Base-by-base conservation (phyloP, 2,329 filamentous ascomycete species). In the Pyrenophora tritici-repentis region DNA sequence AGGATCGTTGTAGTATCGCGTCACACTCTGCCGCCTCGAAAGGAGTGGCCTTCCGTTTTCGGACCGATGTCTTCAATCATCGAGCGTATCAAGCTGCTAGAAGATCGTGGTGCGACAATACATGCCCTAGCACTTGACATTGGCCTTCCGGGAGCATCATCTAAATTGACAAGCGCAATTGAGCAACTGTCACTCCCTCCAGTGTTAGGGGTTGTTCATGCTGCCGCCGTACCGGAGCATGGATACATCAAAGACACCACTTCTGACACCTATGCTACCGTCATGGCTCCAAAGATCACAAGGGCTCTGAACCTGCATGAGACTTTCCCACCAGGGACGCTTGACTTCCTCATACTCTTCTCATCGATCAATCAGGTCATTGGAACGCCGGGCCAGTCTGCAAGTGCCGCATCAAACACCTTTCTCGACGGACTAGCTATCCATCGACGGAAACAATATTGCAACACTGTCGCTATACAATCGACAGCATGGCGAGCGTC, bases 401-500 rank as follows among this genome's bases (percentile, higher is more conserved):
- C 61, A 7, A 72, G 72, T 50, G 68, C 59, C 7, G 53, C 67
- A 16, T 63, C 54, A 7, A 70, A 70, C 42, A 55, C 69, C 3
- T 73, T 70, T 46, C 53, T 71, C 12, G 69, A 73, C 39, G 45
- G 55, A 2, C 41, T 72, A 7, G 66, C 64, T 7, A 56, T 55
- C 0, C 53, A 67, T 18, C 62, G 66, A 10, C 58, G 74, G 1
- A 29, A 16, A 2, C 61, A 57, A 13, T 76, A 76, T 4, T 75
- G 78, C 53, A 78, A 78, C 42, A 40, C 74, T 1, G 56, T 77
- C 13, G 70, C 76, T 0, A 68, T 80, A 44, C 73, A 76, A 46
- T 79, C 72, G 73, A 78, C 75, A 2, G 64, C 62, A 1, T 79
- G 78, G 78, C 65, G 68, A 0, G 73, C 71, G 59, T 33, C 32